A percentile compares a stretch with the other conserved stretches of the same genome.
Conservation (phyloP, 164 flowering plant genomes). For the Nymphaea colorata region DNA sequence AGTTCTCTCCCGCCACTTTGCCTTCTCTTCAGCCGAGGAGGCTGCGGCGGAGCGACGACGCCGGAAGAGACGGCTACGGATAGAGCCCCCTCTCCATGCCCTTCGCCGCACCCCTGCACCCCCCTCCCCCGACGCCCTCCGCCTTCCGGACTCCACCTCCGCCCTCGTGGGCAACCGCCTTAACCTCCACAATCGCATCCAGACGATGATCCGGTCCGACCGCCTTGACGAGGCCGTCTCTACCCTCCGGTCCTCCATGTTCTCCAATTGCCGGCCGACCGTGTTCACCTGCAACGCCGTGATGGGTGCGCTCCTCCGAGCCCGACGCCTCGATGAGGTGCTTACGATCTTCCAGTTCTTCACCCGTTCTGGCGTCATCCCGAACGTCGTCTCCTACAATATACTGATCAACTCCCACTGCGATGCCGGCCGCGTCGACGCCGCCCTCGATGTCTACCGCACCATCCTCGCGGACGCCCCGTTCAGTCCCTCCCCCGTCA, state of each 20-base stretch:
- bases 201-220: slow-evolving; percentile 55
- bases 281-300: slow-evolving; percentile 87
- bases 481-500: slow-evolving; percentile 51
- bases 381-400: slow-evolving; percentile 69
- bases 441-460: slow-evolving; percentile 33
- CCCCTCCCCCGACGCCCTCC: slow-evolving; percentile 39
- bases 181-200: slow-evolving; percentile 74
- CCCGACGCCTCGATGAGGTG: slow-evolving; percentile 48
- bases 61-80: slow-evolving; percentile 64
- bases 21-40: slow-evolving; percentile 77
- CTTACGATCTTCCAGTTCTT: slow-evolving; percentile 51
- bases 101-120: slow-evolving; percentile 42
- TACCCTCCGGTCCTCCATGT: slow-evolving; percentile 57
- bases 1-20: slow-evolving; percentile 23
- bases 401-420: slow-evolving; percentile 53
- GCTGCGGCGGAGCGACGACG: slow-evolving; percentile 83
- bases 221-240: slow-evolving; percentile 62
- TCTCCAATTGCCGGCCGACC: slow-evolving; percentile 56
- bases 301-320: slow-evolving; percentile 61
- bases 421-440: slow-evolving; percentile 43
- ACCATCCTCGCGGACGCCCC: slow-evolving; percentile 53
- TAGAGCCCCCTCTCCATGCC: slow-evolving; percentile 74
- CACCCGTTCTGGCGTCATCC: slow-evolving; percentile 47
- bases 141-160: slow-evolving; percentile 71
- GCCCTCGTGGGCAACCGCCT: slow-evolving; percentile 64